Conservation (phyloP, 257 asterid species). For the Solanum ossicruentum region DNA sequence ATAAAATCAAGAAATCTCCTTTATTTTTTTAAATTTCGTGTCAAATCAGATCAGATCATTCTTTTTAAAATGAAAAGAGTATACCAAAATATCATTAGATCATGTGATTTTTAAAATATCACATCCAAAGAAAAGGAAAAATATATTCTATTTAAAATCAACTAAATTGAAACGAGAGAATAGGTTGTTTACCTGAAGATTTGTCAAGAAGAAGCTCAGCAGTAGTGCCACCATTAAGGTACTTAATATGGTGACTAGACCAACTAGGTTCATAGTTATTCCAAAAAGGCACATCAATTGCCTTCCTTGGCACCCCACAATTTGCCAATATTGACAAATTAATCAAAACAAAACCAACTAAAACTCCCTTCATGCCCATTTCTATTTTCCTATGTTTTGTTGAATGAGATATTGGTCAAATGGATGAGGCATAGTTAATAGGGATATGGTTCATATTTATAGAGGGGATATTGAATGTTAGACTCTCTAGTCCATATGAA, state of each 20-base stretch:
- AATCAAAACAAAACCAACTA: background rate
- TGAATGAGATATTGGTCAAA: background rate
- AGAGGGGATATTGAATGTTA: background rate
- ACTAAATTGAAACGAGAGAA: background rate
- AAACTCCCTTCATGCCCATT: background rate
- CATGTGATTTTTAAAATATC: too few species aligned
- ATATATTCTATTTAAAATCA: too few species aligned
- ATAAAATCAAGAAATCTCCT: too few species aligned
- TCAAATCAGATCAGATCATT: too few species aligned
- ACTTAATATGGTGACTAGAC: constrained; percentile 25
- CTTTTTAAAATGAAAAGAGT: too few species aligned
- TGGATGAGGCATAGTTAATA: background rate
- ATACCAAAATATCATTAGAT: too few species aligned
- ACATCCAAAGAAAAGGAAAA: too few species aligned
- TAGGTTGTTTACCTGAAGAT: constrained; percentile 1
- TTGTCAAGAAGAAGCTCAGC: constrained; percentile 25
- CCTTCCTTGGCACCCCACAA: constrained; percentile 10
- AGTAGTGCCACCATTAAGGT: constrained; percentile 7
- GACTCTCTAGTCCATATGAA: background rate
- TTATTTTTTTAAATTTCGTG: too few species aligned
- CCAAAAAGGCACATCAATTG: constrained; percentile 20
- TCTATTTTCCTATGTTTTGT: background rate
- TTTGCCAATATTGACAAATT: background rate
- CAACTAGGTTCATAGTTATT: constrained; percentile 20
- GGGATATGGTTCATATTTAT: background rate